phyloP scores from a whole-genome alignment of 1,284 basidiomycete species.

The Ceratobasidium sp. region DNA sequence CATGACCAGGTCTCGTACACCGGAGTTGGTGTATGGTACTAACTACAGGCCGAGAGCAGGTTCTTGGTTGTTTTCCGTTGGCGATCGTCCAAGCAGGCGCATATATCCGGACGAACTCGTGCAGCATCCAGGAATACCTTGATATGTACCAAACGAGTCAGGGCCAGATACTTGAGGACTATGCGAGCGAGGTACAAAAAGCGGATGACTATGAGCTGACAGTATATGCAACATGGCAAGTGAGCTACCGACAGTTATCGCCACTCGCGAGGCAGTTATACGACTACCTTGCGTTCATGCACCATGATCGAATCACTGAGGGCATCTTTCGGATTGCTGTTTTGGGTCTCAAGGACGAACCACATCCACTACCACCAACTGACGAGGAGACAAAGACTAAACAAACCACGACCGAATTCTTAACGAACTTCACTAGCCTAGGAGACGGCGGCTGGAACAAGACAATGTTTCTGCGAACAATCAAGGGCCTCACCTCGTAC shows the following conservation, averaged over 20 bases:
- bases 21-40: not conserved
- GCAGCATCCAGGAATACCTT: not conserved
- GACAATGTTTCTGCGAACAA: not conserved
- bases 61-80: slow-evolving; percentile 9
- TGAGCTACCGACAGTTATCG: not conserved
- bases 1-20: not conserved
- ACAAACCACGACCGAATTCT: not conserved
- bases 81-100: slow-evolving; percentile 26
- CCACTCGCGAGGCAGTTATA: slow-evolving; percentile 10
- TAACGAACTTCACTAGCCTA: not conserved
- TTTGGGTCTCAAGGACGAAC: not conserved
- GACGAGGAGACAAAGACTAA: not conserved
- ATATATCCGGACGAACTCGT: slow-evolving; percentile 3
- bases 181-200: slow-evolving; percentile 4
- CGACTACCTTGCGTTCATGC: slow-evolving; percentile 11
- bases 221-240: slow-evolving; percentile 15
- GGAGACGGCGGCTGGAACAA: slow-evolving; percentile 4
- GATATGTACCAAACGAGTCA: not conserved
- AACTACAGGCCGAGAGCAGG: not conserved
- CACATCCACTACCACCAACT: not conserved
- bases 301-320: slow-evolving; percentile 3
- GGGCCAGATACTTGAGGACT: slow-evolving; percentile 1
- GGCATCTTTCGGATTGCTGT: slow-evolving; percentile 14
- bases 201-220: slow-evolving; percentile 22
- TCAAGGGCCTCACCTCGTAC: not conserved